Conservation (phyloP, 2,329 filamentous ascomycete genomes). For the Fusarium dlaminii region DNA sequence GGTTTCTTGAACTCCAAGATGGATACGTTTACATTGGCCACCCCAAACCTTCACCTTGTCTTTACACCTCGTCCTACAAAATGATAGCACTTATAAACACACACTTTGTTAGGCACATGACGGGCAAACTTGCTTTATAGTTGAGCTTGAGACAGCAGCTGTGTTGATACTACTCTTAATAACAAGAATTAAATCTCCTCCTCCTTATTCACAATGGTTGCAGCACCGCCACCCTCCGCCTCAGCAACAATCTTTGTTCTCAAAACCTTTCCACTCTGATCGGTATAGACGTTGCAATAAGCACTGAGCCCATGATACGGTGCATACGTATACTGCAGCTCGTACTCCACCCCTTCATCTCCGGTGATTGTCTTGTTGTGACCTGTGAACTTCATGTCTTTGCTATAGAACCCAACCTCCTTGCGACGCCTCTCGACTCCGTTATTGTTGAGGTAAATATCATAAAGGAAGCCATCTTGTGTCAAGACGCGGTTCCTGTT, state of each 20-base stretch:
- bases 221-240: conserved; percentile 21
- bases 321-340: conserved; percentile 21
- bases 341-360: not conserved
- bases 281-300: conserved; percentile 21
- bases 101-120: not conserved
- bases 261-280: conserved; percentile 16
- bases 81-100: not conserved
- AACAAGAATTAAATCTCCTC: not conserved
- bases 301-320: conserved; percentile 19
- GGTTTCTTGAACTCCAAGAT: not conserved
- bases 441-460: conserved; percentile 20
- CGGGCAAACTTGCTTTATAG: not conserved
- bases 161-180: too few species aligned
- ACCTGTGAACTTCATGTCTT: conserved; percentile 24
- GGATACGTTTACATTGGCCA: not conserved
- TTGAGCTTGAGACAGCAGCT: not conserved
- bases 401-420: conserved; percentile 19
- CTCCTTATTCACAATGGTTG: conserved; percentile 19
- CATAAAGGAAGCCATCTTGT: conserved; percentile 21
- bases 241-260: conserved; percentile 25
- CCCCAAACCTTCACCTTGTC: not conserved
- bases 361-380: conserved; percentile 13
- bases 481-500: conserved; percentile 21
- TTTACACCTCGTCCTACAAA: not conserved
- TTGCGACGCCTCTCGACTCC: conserved; percentile 19